A percentile compares a stretch with the other conserved stretches of the same genome.
Conservation (phyloP, 1,139 yeast genomes). For the Suhomyces bolitotheri region DNA sequence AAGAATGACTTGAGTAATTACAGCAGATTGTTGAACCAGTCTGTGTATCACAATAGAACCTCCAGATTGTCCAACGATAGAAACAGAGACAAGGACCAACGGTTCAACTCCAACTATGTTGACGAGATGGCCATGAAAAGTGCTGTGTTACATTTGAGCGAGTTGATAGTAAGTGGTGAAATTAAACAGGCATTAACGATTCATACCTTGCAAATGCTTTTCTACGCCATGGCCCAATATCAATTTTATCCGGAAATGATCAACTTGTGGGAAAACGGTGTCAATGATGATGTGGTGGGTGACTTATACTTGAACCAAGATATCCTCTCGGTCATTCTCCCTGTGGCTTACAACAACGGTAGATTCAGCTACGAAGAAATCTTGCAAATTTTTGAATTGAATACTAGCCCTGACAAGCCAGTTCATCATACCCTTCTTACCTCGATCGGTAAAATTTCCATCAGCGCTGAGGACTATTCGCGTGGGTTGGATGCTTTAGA, state of each 20-base stretch:
- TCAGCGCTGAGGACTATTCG: slow-evolving; percentile 41
- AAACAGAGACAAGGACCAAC: slow-evolving; percentile 45
- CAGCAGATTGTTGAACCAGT: slow-evolving; percentile 27
- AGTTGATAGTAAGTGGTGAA: slow-evolving; percentile 35
- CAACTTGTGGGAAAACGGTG: slow-evolving; percentile 47
- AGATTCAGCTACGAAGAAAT: slow-evolving; percentile 62
- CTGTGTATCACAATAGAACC: slow-evolving; percentile 34
- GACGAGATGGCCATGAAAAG: slow-evolving; percentile 35
- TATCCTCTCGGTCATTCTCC: slow-evolving; percentile 72
- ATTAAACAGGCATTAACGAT: slow-evolving; percentile 17
- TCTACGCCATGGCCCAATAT: slow-evolving; percentile 40
- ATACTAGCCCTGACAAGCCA: slow-evolving; percentile 24
- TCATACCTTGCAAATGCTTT: slow-evolving; percentile 21
- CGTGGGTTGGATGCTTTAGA: slow-evolving; percentile 45
- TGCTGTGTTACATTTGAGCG: slow-evolving; percentile 37
- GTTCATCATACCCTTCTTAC: slow-evolving; percentile 32
- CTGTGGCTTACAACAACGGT: slow-evolving; percentile 63
- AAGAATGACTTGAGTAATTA: slow-evolving; percentile 30
- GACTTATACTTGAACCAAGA: slow-evolving; percentile 42
- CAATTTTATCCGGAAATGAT: slow-evolving; percentile 37
- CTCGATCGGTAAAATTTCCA: slow-evolving; percentile 44
- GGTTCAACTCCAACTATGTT: slow-evolving; percentile 24
- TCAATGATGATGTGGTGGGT: slow-evolving; percentile 33
- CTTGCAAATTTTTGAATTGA: slow-evolving; percentile 37
- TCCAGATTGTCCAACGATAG: slow-evolving; percentile 32